Base-by-base conservation (phyloP, 2,329 filamentous ascomycete species). In the Apiospora sp. region DNA sequence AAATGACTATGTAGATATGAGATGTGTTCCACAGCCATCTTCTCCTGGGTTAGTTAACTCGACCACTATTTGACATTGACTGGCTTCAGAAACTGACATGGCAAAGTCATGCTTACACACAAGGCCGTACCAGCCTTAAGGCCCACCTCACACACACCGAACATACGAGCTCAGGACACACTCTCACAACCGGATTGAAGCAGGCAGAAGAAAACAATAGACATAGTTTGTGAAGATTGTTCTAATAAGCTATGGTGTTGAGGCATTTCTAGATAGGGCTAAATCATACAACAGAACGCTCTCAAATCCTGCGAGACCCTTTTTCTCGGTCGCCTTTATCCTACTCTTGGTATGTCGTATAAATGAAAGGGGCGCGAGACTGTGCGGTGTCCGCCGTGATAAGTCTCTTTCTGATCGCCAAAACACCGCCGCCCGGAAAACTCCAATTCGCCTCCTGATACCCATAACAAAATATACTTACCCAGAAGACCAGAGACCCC, bases 221-320 rank as follows among this genome's bases (percentile, higher is more conserved):
- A 41, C 19, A 64, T 41, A n/a, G 58, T 41, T 64, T 37, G n/a
- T 51, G 34, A 64, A 24, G 30, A 41, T 64, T 64, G 58, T 37
- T 64, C 58, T 64, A 64, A 64, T 64, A 64, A 61, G 58, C 58
- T 64, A 64, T 64, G 34, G n/a, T 41, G 58, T 41, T 37, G 34
- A 41, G 19, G 58, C 58, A 64, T 41, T 64, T 41, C 58, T 64
- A 64, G 58, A n/a, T 24, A 24, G 58, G 10, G 58, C 58, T n/a
- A 41, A 41, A 64, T 64, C 58, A 41, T 64, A 64, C 34, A 64
- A 37, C 30, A 64, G 34, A 64, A 64, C 58, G 58, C 58, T 64
- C 27, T 41, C 58, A 64, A 64, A 64, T 64, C 58, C 58, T 64
- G 58, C 58, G 16, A 41, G 58, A 41, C 34, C 58, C 16, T n/a